Evolutionary conservation across 352 stramenopile species (phyloP), one percentile per base, ranked within the genome.

Genomic region (Lagenidium sp.): DNA sequence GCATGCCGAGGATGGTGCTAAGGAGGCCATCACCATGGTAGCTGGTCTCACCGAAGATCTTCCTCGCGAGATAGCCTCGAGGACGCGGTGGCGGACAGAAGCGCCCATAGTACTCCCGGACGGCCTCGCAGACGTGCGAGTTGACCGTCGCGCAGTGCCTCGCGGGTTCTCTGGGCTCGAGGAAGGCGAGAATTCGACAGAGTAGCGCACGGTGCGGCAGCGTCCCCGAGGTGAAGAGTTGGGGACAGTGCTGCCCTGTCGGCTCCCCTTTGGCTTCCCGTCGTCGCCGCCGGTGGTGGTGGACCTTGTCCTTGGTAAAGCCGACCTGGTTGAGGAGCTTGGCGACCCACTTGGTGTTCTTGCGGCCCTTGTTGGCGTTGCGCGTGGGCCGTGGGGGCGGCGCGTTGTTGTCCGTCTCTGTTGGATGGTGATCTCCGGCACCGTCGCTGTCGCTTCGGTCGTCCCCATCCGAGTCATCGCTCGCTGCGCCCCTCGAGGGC

Each of bases 271-370:
- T 60, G 23, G 66, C 68, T 43, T 64, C 73, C 10, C 32, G 32
- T 12, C 26, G 32, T n/a, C n/a, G n/a, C n/a, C n/a, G n/a, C n/a
- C n/a, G n/a, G n/a, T n/a, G n/a, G n/a, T n/a, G n/a, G 19, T 68
- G 42, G 0, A 76, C 54, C 20, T 55, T 55, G 32, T 78, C 63
- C 4, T 58, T 57, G 20, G 44, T n/a, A 10, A 60, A 52, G 21
- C 60, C 55, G 12, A 47, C 55, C 22, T 63, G 56, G 21, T 78
- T 57, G 0, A 81, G 53, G 22, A 78, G 41, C 47, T 77, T 73
- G 6, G 62, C 50, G 25, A 78, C 65, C 65, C 65, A 78, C 10
- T 36, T 52, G 12, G 29, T 47, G 23, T 39, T 42, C 4, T 23
- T 13, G 7, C n/a, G n/a, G n/a, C 44, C 40, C 6, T 18, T 38